Conservation (phyloP, 257 asterid genomes). For the Capsicum baccatum region DNA sequence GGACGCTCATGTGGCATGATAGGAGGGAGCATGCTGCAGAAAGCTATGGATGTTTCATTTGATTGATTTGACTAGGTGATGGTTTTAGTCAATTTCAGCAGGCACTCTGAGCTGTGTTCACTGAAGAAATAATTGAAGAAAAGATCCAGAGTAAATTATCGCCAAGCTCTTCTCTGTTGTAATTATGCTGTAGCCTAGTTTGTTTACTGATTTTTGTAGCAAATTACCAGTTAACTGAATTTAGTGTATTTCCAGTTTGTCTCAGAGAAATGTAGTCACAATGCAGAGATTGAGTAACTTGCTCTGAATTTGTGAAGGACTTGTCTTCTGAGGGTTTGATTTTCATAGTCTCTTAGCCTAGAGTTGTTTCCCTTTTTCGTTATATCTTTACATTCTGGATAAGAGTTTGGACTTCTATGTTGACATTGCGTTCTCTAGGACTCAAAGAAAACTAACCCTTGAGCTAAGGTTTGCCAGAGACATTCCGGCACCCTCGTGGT, state of each 20-base stretch:
- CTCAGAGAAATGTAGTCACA: background rate
- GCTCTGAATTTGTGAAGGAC: background rate
- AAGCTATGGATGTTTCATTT: background rate
- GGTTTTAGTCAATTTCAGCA: background rate
- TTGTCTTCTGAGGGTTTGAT: background rate
- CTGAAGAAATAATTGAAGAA: background rate
- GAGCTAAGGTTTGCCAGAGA: no score
- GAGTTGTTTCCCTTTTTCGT: no score
- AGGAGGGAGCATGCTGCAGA: background rate
- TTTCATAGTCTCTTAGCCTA: background rate
- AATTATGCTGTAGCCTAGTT: constrained; percentile 29
- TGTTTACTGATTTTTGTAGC: background rate
- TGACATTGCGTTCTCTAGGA: no score
- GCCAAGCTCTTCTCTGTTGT: constrained; percentile 18
- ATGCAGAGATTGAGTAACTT: background rate
- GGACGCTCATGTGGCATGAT: background rate
- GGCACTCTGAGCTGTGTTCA: background rate
- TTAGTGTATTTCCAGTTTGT: background rate
- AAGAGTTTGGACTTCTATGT: no score
- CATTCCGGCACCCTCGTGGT: no score
- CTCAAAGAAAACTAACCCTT: no score
- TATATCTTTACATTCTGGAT: no score
- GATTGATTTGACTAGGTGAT: background rate
- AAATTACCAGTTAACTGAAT: background rate
- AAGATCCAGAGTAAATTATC: background rate